Conservation (phyloP, 306 rosid species). For the Alnus glutinosa region DNA sequence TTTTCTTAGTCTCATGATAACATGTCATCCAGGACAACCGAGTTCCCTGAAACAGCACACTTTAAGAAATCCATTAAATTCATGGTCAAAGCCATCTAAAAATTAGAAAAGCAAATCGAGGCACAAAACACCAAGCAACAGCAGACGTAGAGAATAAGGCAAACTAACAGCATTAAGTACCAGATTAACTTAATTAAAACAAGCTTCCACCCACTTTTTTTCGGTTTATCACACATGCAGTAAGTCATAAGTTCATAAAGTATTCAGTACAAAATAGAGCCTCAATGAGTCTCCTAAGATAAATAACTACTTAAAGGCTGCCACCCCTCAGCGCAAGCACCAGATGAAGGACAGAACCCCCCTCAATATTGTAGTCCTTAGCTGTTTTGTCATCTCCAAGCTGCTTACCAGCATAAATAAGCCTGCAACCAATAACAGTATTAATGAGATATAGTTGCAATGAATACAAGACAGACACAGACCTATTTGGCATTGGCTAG, state of each 20-base stretch:
- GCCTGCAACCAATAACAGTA: constrained; percentile 52
- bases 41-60: background rate
- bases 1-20: background rate
- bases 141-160: constrained; percentile 17
- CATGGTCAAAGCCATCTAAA: background rate
- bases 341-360: constrained; percentile 95
- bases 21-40: background rate
- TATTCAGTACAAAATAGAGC: constrained; percentile 23
- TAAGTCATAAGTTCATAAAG: constrained; percentile 35
- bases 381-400: constrained; percentile 99
- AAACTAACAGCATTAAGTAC: constrained; percentile 21
- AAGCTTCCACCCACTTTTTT: constrained; percentile 34
- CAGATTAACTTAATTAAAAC: constrained; percentile 20
- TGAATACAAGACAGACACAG: background rate
- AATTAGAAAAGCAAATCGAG: constrained; percentile 30
- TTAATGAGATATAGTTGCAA: constrained; percentile 21
- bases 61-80: background rate
- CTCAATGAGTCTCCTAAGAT: constrained; percentile 5
- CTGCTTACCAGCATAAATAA: constrained; percentile 96
- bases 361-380: constrained; percentile 95
- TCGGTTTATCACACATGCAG: constrained; percentile 25
- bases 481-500: background rate
- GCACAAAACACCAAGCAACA: constrained; percentile 13
- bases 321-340: constrained; percentile 97
- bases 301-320: constrained; percentile 23